phyloP scores from a whole-genome alignment of 768 basidiomycete species.

The Tremella fuciformis region DNA sequence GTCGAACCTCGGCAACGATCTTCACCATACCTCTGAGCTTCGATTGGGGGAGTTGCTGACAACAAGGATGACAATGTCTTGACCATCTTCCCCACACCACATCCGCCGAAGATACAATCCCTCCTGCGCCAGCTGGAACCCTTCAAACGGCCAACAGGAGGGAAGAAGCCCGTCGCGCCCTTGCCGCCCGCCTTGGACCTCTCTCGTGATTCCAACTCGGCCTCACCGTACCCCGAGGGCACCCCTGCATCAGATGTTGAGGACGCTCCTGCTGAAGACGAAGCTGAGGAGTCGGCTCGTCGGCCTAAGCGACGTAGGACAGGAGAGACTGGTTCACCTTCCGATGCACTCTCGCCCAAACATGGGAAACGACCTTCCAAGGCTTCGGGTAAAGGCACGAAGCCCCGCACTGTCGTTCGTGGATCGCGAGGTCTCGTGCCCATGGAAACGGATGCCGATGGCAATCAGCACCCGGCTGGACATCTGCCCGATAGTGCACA shows the following conservation, averaged over 20 bases:
- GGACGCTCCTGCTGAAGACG: slow-evolving; percentile 3
- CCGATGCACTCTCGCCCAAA: slow-evolving; percentile 8
- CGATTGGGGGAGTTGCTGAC: not conserved
- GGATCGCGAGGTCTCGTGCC: slow-evolving; percentile 36
- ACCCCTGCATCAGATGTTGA: slow-evolving; percentile 10
- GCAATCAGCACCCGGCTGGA: slow-evolving; percentile 72
- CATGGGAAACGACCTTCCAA: slow-evolving; percentile 35
- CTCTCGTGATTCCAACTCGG: slow-evolving; percentile 14
- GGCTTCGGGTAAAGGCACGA: slow-evolving; percentile 30
- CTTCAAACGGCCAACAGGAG: slow-evolving; percentile 31
- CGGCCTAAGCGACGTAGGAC: not conserved
- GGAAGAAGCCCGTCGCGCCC: slow-evolving; percentile 34
- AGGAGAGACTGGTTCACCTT: not conserved
- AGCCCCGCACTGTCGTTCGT: slow-evolving; percentile 38
- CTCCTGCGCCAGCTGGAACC: slow-evolving; percentile 34
- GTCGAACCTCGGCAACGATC: no score
- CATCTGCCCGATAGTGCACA: slow-evolving; percentile 21
- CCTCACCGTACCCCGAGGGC: slow-evolving; percentile 16
- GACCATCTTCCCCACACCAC: slow-evolving; percentile 51
- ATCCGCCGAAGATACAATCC: slow-evolving; percentile 19
- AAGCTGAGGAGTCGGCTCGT: not conserved
- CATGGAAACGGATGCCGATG: slow-evolving; percentile 53
- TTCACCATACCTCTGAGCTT: no score
- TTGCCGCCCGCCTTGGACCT: slow-evolving; percentile 30
- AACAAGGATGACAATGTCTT: slow-evolving; percentile 69